These are phyloP conservation scores for Stevia rebaudiana DNA, from an alignment of 140 eudicot species.

Conservation along the genomic window DNA sequence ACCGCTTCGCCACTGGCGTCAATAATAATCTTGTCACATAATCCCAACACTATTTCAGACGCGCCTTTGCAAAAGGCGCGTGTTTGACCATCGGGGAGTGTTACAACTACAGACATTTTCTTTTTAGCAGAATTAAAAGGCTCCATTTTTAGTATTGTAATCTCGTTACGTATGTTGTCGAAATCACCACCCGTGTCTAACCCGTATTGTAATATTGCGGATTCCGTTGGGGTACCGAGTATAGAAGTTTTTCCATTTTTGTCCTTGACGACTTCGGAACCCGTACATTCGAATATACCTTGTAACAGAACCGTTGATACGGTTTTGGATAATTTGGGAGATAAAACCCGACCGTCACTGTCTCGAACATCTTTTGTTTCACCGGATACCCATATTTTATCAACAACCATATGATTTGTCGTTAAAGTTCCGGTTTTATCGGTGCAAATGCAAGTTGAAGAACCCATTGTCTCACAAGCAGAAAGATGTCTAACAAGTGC, in stretches of 20 bases:
- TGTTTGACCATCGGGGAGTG: constrained; percentile 58
- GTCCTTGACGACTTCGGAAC: constrained; percentile 85
- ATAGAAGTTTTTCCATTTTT: constrained; percentile 58
- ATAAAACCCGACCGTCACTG: constrained; percentile 26
- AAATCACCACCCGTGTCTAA: constrained; percentile 70
- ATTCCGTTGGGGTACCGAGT: constrained; percentile 86
- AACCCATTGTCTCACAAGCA: constrained; percentile 98
- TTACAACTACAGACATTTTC: constrained; percentile 82
- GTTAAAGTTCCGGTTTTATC: constrained; percentile 97
- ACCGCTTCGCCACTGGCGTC: constrained; percentile 47
- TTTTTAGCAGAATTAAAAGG: constrained; percentile 92
- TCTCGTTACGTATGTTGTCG: constrained; percentile 42
- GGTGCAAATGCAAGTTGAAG: constrained; percentile 78
- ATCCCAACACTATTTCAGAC: constrained; percentile 64
- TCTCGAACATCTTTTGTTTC: constrained; percentile 48
- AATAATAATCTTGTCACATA: constrained; percentile 58
- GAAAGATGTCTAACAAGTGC: constrained; percentile 93
- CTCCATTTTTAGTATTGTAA: constrained; percentile 51
- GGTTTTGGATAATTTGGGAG: constrained; percentile 37
- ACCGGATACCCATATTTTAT: constrained; percentile 68
- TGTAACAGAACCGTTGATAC: constrained; percentile 52
- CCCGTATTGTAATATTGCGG: constrained; percentile 84
- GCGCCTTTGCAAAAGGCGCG: constrained; percentile 95
- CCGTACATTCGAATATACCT: constrained; percentile 71
- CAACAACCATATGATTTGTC: constrained; percentile 89